Evolutionary conservation across 768 basidiomycete genomes (phyloP), one percentile per base, ranked within the genome.

Genomic region (Termitomyces sp.): DNA sequence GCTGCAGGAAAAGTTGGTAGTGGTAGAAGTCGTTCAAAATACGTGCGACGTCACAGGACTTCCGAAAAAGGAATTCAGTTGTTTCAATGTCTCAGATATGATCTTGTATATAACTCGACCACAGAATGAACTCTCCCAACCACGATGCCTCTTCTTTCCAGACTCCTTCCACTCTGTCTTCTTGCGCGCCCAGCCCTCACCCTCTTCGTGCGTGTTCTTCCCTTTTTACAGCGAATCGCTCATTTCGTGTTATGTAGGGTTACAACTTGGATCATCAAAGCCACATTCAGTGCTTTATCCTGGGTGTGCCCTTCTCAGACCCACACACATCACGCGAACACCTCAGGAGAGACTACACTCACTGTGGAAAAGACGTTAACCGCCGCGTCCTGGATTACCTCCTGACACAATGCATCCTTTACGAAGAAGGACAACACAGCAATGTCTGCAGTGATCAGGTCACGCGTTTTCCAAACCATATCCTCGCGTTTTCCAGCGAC

Each of bases 341-440:
- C 16, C 46, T 63, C 18, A 60, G 59, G 50, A 45, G 36, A 24
- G 59, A 63, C 42, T 56, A 52, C 43, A 20, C 49, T 42, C 53
- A 58, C 16, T 63, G 62, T 40, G 45, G 50, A 42, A 63, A 58
- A 10, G 50, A 60, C 28, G 49, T 60, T 13, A 60, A 63, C 20
- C 57, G 57, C n/a, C 59, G 57, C 20, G 35, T 63, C 28, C 62
- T 63, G 32, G 57, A 63, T 26, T 53, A 55, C 36, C 54, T 63
- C 12, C 53, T 63, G 59, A 58, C 59, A 24, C 59, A 60, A 28
- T 63, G 62, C 44, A 60, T 63, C 49, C 53, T 35, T 30, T 54
- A 52, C 26, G 42, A 56, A 26, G 48, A 46, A 2, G 62, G 62
- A 26, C 40, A 56, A 43, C 42, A 30, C 33, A 44, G 22, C 8